Base-by-base conservation (phyloP, 1,284 basidiomycete genomes). In the Melanopsichium pennsylvanicum region DNA sequence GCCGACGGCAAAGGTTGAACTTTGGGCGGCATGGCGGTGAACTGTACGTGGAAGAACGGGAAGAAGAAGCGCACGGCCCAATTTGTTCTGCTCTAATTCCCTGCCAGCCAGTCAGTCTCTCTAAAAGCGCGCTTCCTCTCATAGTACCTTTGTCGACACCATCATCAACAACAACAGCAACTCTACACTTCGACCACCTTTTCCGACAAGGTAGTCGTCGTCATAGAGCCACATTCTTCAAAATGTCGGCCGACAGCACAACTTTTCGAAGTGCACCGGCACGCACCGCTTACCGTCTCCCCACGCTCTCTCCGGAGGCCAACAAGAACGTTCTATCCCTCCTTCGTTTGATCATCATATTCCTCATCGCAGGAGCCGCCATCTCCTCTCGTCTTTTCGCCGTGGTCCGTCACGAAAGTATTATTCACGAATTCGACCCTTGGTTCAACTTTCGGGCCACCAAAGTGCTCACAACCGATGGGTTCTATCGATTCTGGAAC, bases 341-440 rank as follows among this genome's bases (percentile, higher is more conserved):
- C 18, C 62, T 79, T 25, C 69, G 76, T 25, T 66, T 74, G 19
- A 70, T 81, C 54, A 79, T 79, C 58, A 75, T 81, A 52, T 56
- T 76, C 25, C 55, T 80, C 50, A 79, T 81, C 31, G 75, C 78
- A 15, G 79, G 87, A 54, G 93, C 95, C 62, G 96, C 96, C 33
- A 90, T 98, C 77, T 89, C 93, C 31, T 95, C 93, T 56, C 89
- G 96, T 81, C 86, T 98, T 75, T 99, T 99, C 81, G 94, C 95
- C 63, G 96, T 99, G 74, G 86, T 98, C 69, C 92, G 97, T 72
- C 96, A 97, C 82, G 96, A 99, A 85, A 93, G 91, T 86, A 93
- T 98, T 79, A 97, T 97, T 76, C 95, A 97, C 83, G 95, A 98
- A 85, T 97, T 97, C 47, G 34, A 97, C 81, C 94, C 94, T 69